These are phyloP conservation scores for Filobasidium floriforme DNA, from an alignment of 768 basidiomycete species.

Conservation along the genomic window DNA sequence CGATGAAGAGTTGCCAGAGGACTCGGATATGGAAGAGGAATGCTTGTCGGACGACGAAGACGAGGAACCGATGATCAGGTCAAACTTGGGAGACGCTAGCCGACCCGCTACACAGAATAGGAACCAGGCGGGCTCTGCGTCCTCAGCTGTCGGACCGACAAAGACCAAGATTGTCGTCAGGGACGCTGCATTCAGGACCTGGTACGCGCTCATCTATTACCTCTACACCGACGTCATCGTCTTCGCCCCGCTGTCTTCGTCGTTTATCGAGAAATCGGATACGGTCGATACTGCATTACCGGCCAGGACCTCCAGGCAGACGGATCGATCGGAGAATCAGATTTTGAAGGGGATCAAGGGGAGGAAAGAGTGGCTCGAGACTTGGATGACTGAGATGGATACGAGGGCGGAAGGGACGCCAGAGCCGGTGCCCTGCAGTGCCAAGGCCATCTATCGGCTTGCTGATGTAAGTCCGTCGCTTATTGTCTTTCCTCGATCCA, in stretches of 20 bases:
- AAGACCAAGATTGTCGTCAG: constrained; percentile 54
- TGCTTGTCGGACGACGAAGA: constrained; percentile 20
- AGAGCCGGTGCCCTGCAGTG: constrained; percentile 64
- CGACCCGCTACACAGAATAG: constrained; percentile 14
- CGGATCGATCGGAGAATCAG: background rate
- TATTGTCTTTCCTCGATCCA: background rate
- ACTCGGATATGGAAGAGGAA: constrained; percentile 43
- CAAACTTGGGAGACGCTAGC: constrained; percentile 11
- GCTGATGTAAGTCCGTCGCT: constrained; percentile 60
- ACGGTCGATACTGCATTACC: background rate
- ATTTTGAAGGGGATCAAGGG: constrained; percentile 34
- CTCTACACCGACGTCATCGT: constrained; percentile 76
- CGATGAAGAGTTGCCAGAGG: constrained; percentile 15
- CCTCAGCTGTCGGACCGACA: constrained; percentile 47
- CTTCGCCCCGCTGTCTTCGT: constrained; percentile 74
- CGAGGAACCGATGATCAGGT: background rate
- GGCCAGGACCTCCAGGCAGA: background rate
- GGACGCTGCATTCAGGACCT: constrained; percentile 60
- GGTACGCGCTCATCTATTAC: constrained; percentile 67
- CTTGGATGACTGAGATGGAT: constrained; percentile 53
- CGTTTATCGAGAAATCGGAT: constrained; percentile 46
- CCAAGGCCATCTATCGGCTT: constrained; percentile 73
- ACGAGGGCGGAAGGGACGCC: constrained; percentile 2
- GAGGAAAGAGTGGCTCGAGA: constrained; percentile 62
- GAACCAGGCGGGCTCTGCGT: background rate